These are phyloP conservation scores for Fusarium chaquense DNA, from an alignment of 2,329 filamentous ascomycete species.

Conservation along the genomic window DNA sequence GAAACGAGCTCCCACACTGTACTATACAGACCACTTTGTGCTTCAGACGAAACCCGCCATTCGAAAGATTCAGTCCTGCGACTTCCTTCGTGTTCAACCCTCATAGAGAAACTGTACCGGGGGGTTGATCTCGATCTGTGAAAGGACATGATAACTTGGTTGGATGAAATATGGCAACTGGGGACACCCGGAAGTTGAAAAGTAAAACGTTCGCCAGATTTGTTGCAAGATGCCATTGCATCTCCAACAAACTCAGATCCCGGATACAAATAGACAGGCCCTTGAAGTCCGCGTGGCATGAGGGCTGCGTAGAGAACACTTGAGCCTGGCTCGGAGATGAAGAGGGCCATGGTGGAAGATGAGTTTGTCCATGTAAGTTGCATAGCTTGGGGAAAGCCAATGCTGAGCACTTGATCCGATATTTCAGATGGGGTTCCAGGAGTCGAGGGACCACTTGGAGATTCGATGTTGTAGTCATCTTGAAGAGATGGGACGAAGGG, in stretches of 20 bases:
- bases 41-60: slow-evolving; percentile 20
- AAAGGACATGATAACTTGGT: slow-evolving; percentile 13
- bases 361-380: slow-evolving; percentile 34
- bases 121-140: neutral
- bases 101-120: slow-evolving; percentile 29
- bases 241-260: slow-evolving; percentile 7
- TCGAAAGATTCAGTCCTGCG: slow-evolving; percentile 26
- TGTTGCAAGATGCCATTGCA: slow-evolving; percentile 10
- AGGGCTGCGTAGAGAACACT: slow-evolving; percentile 13
- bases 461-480: neutral
- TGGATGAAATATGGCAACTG: slow-evolving; percentile 5
- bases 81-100: slow-evolving; percentile 7
- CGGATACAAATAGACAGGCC: slow-evolving; percentile 10
- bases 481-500: slow-evolving; percentile 19
- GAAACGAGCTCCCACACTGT: slow-evolving; percentile 35
- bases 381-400: slow-evolving; percentile 34
- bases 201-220: slow-evolving; percentile 1
- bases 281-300: slow-evolving; percentile 30
- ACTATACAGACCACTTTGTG: slow-evolving; percentile 1
- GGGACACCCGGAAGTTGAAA: slow-evolving; percentile 30
- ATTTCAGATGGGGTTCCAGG: slow-evolving; percentile 7
- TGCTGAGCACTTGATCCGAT: slow-evolving; percentile 19
- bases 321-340: slow-evolving; percentile 10
- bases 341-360: slow-evolving; percentile 15
- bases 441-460: neutral